These are phyloP conservation scores for Pulveroboletus frians DNA, from an alignment of 768 basidiomycete species.

Conservation along the genomic window DNA sequence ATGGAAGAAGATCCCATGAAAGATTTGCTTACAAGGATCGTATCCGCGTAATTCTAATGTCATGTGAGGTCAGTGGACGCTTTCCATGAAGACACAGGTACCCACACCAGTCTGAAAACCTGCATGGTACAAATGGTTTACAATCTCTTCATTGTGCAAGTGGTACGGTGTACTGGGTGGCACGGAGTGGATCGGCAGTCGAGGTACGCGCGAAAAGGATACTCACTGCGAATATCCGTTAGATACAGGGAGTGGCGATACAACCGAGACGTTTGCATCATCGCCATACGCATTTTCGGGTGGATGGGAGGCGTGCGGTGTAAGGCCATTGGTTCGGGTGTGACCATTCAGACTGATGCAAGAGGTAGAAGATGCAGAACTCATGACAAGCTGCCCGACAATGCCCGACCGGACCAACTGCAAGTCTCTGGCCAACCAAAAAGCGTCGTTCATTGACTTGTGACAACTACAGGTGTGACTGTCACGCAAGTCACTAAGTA, in stretches of 20 bases:
- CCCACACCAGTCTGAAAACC: conserved; percentile 81
- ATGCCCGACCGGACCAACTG: background rate
- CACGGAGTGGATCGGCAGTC: conserved; percentile 6
- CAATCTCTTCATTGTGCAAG: conserved; percentile 70
- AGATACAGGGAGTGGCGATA: conserved; percentile 36
- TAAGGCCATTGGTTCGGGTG: conserved; percentile 46
- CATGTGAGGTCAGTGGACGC: conserved; percentile 10
- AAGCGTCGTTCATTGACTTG: conserved; percentile 17
- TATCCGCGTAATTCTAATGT: conserved; percentile 75
- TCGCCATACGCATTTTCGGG: conserved; percentile 37
- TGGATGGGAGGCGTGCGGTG: conserved; percentile 33
- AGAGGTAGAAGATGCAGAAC: conserved; percentile 30
- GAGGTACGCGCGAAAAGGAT: background rate
- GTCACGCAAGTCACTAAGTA: conserved; percentile 18
- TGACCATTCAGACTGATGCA: conserved; percentile 46
- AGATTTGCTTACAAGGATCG: conserved; percentile 55
- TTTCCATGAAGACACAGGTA: conserved; percentile 18
- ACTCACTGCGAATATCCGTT: conserved; percentile 65
- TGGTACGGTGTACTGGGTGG: conserved; percentile 43
- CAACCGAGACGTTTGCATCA: conserved; percentile 16
- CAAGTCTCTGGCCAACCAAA: conserved; percentile 5
- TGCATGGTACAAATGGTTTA: conserved; percentile 72
- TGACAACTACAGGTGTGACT: conserved; percentile 16
- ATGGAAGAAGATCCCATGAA: conserved; percentile 2
- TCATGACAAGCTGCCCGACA: conserved; percentile 20